Evolutionary conservation across 2,329 filamentous ascomycete species (phyloP).

Genomic region (Plenodomus lindquistii): DNA sequence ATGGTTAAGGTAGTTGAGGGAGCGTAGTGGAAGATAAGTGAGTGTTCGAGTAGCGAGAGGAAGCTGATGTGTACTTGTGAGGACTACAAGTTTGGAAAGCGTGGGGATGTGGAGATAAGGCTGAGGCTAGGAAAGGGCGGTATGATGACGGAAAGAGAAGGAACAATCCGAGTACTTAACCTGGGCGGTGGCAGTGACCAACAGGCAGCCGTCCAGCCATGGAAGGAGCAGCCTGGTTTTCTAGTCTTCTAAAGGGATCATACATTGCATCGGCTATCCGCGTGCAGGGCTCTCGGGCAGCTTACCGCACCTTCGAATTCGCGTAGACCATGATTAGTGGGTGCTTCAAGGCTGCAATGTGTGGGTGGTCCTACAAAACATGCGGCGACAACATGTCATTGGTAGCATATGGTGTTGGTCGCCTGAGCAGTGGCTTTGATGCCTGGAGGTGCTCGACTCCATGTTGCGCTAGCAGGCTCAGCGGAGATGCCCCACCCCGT

Average conservation of each 20-base stretch:
- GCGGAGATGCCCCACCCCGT: neutral
- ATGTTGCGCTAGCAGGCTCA: neutral
- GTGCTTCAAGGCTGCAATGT: neutral
- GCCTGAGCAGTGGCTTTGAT: neutral
- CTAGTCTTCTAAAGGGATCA: neutral
- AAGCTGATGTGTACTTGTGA: too few species aligned
- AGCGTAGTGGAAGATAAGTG: neutral
- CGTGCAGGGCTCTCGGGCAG: neutral
- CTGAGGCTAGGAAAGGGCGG: neutral
- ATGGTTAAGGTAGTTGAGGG: neutral
- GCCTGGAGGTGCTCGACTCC: constrained; percentile 2
- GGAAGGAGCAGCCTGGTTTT: neutral
- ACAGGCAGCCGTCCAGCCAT: neutral
- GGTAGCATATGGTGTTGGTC: neutral
- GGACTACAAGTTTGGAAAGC: neutral
- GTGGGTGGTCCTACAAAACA: neutral
- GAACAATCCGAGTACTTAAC: neutral
- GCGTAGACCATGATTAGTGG: neutral
- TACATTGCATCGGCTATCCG: neutral
- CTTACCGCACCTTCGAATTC: neutral
- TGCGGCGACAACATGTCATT: neutral
- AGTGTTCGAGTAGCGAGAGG: neutral
- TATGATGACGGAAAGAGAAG: neutral
- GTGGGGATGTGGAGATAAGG: neutral
- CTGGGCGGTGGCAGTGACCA: neutral